Conservation (phyloP, 1,284 basidiomycete species). For the Caloboletus firmus region DNA sequence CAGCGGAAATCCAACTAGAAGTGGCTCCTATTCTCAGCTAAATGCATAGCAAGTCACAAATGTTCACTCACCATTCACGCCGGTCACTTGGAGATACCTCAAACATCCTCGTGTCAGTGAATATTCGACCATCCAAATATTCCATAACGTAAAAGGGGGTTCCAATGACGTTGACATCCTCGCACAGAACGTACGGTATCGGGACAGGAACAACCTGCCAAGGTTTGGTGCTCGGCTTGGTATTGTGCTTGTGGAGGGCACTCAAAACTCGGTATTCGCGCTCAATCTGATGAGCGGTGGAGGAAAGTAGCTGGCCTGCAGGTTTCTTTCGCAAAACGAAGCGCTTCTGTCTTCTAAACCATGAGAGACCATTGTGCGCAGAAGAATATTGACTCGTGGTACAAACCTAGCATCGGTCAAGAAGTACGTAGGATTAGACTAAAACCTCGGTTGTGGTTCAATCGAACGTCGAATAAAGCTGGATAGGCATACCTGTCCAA, state of each 20-base stretch:
- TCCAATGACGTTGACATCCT: slow-evolving; percentile 76
- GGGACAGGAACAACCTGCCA: slow-evolving; percentile 78
- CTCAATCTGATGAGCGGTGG: slow-evolving; percentile 93
- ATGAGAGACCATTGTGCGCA: slow-evolving; percentile 13
- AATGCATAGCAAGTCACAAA: neutral
- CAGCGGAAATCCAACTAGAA: slow-evolving; percentile 28
- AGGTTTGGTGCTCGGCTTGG: slow-evolving; percentile 47
- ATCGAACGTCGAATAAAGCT: slow-evolving; percentile 2
- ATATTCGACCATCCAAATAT: slow-evolving; percentile 90
- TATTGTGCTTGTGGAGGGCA: slow-evolving; percentile 76
- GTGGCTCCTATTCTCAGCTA: neutral
- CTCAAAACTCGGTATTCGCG: slow-evolving; percentile 84
- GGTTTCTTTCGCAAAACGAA: slow-evolving; percentile 94
- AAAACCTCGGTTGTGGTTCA: slow-evolving; percentile 6
- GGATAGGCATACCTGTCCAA: slow-evolving; percentile 64
- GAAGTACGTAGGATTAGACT: slow-evolving; percentile 97
- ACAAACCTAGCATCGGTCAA: slow-evolving; percentile 70
- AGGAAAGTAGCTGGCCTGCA: slow-evolving; percentile 80
- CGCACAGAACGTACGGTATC: slow-evolving; percentile 80
- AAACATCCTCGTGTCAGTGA: slow-evolving; percentile 80
- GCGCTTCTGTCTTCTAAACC: slow-evolving; percentile 48
- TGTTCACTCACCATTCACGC: slow-evolving; percentile 60
- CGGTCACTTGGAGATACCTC: slow-evolving; percentile 64
- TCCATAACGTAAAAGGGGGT: slow-evolving; percentile 97
- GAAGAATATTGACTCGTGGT: neutral